Evolutionary conservation across 2,329 filamentous ascomycete genomes (phyloP), one percentile per base, ranked within the genome.

Genomic region (Colletotrichum filicis): DNA sequence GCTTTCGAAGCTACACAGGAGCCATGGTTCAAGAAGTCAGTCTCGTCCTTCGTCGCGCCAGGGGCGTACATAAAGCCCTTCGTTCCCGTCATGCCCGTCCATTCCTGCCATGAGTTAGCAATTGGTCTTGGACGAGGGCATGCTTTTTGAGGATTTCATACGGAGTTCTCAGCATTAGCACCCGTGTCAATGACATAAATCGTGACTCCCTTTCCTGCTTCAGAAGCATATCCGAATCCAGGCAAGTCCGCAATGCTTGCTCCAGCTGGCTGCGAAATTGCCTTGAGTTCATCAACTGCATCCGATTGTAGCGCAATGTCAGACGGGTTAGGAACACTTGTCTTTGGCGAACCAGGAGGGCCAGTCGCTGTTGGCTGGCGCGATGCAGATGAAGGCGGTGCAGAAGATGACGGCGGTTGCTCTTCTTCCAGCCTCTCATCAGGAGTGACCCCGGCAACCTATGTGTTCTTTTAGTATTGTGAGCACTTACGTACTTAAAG

Each of bases 1-100:
- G 58, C 49, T 22, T 71, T 71, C 8, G 68, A 71, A 5, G 68
- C 68, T 8, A 71, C 68, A 6, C 68, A 71, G 1, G 68, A 30
- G 52, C 68, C 68, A 22, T 68, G 68, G 11, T 58, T 37, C 12
- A 32, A 3, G 4, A 22, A 16, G 28, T 67, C 63, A 1, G 28
- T 30, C 57, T 58, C 52, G 1, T 28, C 19, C 1, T 24, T 14
- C 1, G 2, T 5, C 16, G 28, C 57, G 1, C 19, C 28, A 3
- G 63, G 49, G 26, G 28, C 16, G 11, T 62, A 71, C 22, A 71
- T n/a, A 11, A 62, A 67, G 1, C 14, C 5, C 16, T 62, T 67
- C 0, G 16, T 61, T 11, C 68, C 68, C 5, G 52, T 11, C 52
- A 68, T 63, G 4, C 37, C 22, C 0, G 16, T n/a, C 63, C 63